These are phyloP conservation scores for Draba incana DNA, from an alignment of 345 rosid species.

Conservation along the genomic window DNA sequence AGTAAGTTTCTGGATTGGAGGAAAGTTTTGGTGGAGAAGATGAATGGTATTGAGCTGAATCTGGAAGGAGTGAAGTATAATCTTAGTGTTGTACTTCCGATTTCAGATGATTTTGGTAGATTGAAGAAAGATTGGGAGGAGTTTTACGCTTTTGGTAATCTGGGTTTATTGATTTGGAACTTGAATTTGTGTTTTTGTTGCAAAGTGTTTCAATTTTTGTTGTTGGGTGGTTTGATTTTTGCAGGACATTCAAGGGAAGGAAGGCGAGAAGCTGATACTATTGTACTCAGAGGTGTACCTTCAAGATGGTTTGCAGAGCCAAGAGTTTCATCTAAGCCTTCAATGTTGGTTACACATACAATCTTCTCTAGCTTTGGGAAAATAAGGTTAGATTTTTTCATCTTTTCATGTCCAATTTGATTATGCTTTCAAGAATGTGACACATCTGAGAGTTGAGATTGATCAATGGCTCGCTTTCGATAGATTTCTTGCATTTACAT, in stretches of 20 bases:
- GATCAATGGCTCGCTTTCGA: background rate
- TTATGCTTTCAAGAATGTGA: background rate
- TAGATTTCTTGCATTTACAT: background rate
- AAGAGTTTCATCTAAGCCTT: slow-evolving; percentile 91
- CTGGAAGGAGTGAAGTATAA: slow-evolving; percentile 78
- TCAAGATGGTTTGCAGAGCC: slow-evolving; percentile 98
- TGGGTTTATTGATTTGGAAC: slow-evolving; percentile 32
- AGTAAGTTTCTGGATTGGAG: slow-evolving; percentile 88
- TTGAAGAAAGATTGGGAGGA: slow-evolving; percentile 88
- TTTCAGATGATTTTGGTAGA: slow-evolving; percentile 67
- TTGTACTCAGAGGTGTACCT: slow-evolving; percentile 72
- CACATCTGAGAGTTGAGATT: background rate
- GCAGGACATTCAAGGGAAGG: slow-evolving; percentile 67
- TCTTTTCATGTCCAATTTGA: background rate
- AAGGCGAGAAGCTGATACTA: slow-evolving; percentile 75
- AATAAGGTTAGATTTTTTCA: slow-evolving; percentile 57
- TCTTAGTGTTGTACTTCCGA: slow-evolving; percentile 59
- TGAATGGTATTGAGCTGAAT: slow-evolving; percentile 87
- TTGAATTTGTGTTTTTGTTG: background rate
- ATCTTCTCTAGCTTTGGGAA: slow-evolving; percentile 84
- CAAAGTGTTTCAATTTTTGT: slow-evolving; percentile 4
- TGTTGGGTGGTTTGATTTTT: background rate
- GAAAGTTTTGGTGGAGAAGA: slow-evolving; percentile 59
- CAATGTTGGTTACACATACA: slow-evolving; percentile 86
- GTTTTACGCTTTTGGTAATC: slow-evolving; percentile 62